Evolutionary conservation across 1,284 basidiomycete genomes (phyloP), one percentile per base, ranked within the genome.

Genomic region (Microbotryum violaceum): DNA sequence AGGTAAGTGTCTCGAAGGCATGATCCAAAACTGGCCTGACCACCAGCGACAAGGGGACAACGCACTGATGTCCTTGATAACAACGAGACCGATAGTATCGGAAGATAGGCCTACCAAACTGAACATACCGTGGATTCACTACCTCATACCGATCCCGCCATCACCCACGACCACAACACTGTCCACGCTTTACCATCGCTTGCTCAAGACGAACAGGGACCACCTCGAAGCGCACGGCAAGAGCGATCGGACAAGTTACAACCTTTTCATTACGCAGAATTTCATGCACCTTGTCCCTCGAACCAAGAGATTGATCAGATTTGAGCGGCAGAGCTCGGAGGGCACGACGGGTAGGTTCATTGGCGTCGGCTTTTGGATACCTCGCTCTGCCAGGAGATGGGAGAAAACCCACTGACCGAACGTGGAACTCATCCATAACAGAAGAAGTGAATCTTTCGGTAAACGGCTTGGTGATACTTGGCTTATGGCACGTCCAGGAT

Each of bases 391-490:
- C n/a, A n/a, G 27, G 37, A 25, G 16, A 50, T 49, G 20, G 50
- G 56, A 44, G 49, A 52, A 44, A 20, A 51, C 14, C 37, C 16
- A 18, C 37, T 42, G 37, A 42, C 12, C 37, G 37, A 16, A 18
- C 25, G 44, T 47, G 14, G 25, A 21, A 5, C 25, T 20, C 10
- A 7, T 42, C 21, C 50, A 42, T 21, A 29, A 56, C 14, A 5
- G 31, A 48, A 8, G 27, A 47, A 29, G 44, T 61, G 7, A 42
- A 21, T 21, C 27, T 65, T 23, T 51, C 48, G 18, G 42, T 62
- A n/a, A 65, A 65, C 45, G 63, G 63, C n/a, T 49, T 65, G 49
- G 23, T 56, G 14, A 52, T 57, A n/a, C 25, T 65, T 12, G 57
- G 57, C 20, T 61, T 54, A 16, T 62, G 50, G 57, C 57, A 57